Percentiles rank a stretch among this genome's conserved stretches.
These are phyloP conservation scores for Leccinum boreale DNA, from an alignment of 768 basidiomycete genomes.

Conservation along the genomic window DNA sequence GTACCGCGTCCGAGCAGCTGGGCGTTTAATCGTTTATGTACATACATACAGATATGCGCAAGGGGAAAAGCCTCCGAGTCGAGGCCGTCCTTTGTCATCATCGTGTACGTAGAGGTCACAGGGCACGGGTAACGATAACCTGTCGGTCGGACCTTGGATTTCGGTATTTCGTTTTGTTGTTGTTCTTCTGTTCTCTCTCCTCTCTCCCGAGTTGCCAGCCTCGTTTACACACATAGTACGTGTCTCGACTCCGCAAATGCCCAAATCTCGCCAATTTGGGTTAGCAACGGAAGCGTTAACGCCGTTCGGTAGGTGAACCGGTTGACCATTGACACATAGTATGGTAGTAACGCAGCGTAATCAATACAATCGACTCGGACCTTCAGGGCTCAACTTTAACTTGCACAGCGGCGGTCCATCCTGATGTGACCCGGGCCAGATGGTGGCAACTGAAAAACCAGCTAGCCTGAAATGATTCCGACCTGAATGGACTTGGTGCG, in stretches of 20 bases:
- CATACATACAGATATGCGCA: not conserved
- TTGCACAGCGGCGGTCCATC: not conserved
- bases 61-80: not conserved
- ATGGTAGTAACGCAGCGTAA: not conserved
- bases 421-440: not conserved
- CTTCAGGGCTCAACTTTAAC: not conserved
- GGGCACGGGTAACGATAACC: not conserved
- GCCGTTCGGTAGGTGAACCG: not conserved
- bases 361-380: no score
- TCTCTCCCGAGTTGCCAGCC: not conserved
- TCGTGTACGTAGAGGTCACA: not conserved
- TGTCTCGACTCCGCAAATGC: not conserved
- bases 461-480: not conserved
- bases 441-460: not conserved
- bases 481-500: no score
- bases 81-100: not conserved
- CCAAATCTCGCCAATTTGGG: not conserved
- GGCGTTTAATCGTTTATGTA: not conserved
- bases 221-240: not conserved
- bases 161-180: not conserved
- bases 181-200: not conserved
- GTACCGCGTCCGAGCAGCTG: not conserved
- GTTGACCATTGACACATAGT: not conserved
- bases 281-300: not conserved
- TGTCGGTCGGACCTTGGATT: not conserved